Evolutionary conservation across 768 basidiomycete species (phyloP), one percentile per base, ranked within the genome.

Genomic region (Mycena haematopus): DNA sequence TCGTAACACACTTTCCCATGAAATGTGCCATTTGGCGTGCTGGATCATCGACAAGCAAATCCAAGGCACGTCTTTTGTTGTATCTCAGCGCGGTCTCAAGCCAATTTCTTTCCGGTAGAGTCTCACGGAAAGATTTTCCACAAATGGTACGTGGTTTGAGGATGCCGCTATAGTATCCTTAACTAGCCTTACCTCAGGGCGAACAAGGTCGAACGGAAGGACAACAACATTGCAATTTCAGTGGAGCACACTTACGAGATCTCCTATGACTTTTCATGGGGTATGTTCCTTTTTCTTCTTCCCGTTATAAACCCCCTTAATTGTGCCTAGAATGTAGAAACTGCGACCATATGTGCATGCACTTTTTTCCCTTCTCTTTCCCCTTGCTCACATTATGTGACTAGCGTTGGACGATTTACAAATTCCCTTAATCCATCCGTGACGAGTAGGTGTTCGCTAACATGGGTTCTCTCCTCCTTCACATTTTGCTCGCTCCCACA

Each of bases 11-110:
- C 76, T 96, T 14, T 87, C 91, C 31, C 94, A 96, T 68, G 94
- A 96, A 73, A 94, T 95, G 93, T 95, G 93, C 69, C 94, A 95
- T 76, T 74, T 96, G 35, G 94, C 94, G 2, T 85, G 85, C 58
- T 96, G 93, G 93, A 77, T 92, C 24, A 91, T 96, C 58, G 85
- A 90, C 71, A 77, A 82, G 19, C 80, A 86, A 11, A 83, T 87
- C 5, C 85, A 85, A 22, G 58, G 44, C 22, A 14, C 7, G 11
- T 21, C 22, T 24, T 24, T 24, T 3, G 11, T 10, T 22, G 8
- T 24, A 22, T 45, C 21, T 9, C 11, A 24, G 44, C 44, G 9
- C 13, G 6, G 7, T 45, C 21, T 45, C 44, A 45, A 4, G 22
- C 44, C 21, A 11, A 45, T 22, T 45, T 45, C 15, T 9, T 31